phyloP scores from a whole-genome alignment of 2,329 filamentous ascomycete genomes.

The Tricladium varicosporioides region DNA sequence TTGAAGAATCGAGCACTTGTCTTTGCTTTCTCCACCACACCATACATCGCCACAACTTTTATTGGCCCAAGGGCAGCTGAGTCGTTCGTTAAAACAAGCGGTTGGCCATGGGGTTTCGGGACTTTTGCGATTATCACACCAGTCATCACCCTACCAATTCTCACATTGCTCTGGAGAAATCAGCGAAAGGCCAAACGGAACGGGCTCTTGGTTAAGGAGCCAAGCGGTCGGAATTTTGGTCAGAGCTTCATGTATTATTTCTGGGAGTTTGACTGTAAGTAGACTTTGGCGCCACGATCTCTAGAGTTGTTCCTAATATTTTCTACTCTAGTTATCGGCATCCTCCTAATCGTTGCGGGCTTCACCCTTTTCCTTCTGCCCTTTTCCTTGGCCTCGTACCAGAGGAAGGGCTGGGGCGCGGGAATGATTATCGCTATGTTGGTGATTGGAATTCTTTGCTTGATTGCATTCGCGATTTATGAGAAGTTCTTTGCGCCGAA shows the following conservation, averaged over 20 bases:
- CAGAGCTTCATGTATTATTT: conserved; percentile 53
- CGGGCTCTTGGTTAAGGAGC: conserved; percentile 22
- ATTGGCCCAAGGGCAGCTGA: conserved; percentile 56
- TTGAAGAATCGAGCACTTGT: conserved; percentile 57
- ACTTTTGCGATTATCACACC: conserved; percentile 64
- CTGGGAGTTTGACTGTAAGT: conserved; percentile 56
- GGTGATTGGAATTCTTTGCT: conserved; percentile 54
- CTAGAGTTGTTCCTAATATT: not conserved
- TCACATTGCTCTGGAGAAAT: conserved; percentile 41
- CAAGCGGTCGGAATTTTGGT: conserved; percentile 25
- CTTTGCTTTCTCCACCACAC: conserved; percentile 59
- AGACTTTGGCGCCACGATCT: no score
- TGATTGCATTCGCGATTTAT: conserved; percentile 55
- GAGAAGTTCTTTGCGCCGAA: conserved; percentile 56
- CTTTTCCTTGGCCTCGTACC: conserved; percentile 53
- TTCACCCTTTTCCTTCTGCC: conserved; percentile 68
- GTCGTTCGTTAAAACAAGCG: conserved; percentile 49
- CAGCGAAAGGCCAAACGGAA: conserved; percentile 24
- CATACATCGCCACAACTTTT: conserved; percentile 65
- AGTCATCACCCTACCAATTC: conserved; percentile 58
- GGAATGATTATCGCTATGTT: conserved; percentile 48
- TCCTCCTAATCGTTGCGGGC: conserved; percentile 59
- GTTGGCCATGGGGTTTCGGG: conserved; percentile 68
- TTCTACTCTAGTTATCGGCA: conserved; percentile 45
- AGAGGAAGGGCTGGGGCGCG: conserved; percentile 22